phyloP scores from a whole-genome alignment of 192 early-diverging fungal genomes.

The Cetraspora pellucida region DNA sequence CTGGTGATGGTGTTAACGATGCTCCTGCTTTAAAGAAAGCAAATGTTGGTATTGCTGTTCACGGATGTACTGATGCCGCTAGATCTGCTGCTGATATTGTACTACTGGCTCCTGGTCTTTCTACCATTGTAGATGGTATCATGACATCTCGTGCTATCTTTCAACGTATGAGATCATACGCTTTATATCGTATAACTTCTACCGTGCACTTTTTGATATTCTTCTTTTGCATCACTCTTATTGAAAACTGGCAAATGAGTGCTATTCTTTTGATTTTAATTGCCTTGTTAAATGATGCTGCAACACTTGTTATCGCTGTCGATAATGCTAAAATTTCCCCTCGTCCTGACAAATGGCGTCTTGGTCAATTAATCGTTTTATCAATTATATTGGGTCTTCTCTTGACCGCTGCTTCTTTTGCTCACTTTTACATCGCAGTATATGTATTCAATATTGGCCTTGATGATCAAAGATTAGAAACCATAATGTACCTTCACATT shows the following conservation, averaged over 20 bases:
- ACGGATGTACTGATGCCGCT: slow-evolving; percentile 95
- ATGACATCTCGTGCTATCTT: slow-evolving; percentile 90
- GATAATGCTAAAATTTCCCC: slow-evolving; percentile 92
- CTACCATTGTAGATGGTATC: slow-evolving; percentile 92
- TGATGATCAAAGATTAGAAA: slow-evolving; percentile 60
- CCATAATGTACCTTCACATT: slow-evolving; percentile 94
- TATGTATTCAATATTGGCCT: slow-evolving; percentile 62
- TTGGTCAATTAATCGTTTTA: slow-evolving; percentile 86
- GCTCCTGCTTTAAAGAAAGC: slow-evolving; percentile 98
- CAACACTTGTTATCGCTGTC: slow-evolving; percentile 88
- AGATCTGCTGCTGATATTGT: slow-evolving; percentile 96
- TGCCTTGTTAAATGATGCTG: slow-evolving; percentile 90
- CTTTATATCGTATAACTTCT: slow-evolving; percentile 93
- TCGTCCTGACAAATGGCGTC: slow-evolving; percentile 92
- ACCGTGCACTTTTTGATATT: slow-evolving; percentile 95
- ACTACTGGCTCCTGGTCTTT: slow-evolving; percentile 82
- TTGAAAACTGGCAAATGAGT: slow-evolving; percentile 79
- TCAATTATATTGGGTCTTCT: slow-evolving; percentile 76
- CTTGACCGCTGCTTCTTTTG: slow-evolving; percentile 78
- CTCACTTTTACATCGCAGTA: slow-evolving; percentile 79
- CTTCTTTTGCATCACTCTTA: slow-evolving; percentile 90
- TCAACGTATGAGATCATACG: slow-evolving; percentile 93
- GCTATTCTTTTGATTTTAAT: slow-evolving; percentile 84
- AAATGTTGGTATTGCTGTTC: slow-evolving; percentile 96
- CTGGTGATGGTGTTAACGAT: slow-evolving; percentile 97